Conservation (phyloP, 148 eudicot genomes). For the Rhododendron ferrugineum region DNA sequence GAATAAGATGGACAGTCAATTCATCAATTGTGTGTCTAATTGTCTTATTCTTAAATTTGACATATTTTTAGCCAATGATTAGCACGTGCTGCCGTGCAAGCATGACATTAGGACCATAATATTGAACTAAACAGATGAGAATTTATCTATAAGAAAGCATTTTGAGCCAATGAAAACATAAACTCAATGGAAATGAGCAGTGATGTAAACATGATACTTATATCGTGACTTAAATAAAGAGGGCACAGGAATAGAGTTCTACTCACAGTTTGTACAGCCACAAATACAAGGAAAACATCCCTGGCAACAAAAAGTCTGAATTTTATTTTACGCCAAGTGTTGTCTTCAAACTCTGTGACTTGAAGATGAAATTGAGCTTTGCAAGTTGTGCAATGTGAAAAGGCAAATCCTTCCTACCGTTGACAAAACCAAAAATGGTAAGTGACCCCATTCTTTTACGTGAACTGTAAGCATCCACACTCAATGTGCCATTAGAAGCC, state of each 20-base stretch:
- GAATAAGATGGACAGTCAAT: neutral
- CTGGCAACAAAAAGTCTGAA: slow-evolving; percentile 86
- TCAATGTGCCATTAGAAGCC: neutral
- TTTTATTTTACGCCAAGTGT: slow-evolving; percentile 76
- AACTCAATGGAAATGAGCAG: neutral
- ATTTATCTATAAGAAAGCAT: neutral
- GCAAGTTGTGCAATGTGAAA: slow-evolving; percentile 96
- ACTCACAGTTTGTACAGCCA: slow-evolving; percentile 88
- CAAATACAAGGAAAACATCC: slow-evolving; percentile 77
- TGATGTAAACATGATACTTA: neutral
- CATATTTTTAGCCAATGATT: neutral
- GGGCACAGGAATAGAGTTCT: neutral
- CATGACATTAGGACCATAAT: neutral
- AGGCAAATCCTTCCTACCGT: slow-evolving; percentile 86
- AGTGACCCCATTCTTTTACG: neutral
- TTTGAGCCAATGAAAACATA: neutral
- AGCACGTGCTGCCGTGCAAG: neutral
- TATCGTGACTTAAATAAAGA: neutral
- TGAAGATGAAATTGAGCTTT: slow-evolving; percentile 90
- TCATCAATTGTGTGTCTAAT: neutral
- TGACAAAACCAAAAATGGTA: slow-evolving; percentile 6
- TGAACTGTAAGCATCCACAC: neutral
- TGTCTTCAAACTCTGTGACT: slow-evolving; percentile 56
- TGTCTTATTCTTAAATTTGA: neutral
- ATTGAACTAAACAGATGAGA: neutral